Conservation (phyloP, 2,329 filamentous ascomycete species). For the Macroventuria anomochaeta region DNA sequence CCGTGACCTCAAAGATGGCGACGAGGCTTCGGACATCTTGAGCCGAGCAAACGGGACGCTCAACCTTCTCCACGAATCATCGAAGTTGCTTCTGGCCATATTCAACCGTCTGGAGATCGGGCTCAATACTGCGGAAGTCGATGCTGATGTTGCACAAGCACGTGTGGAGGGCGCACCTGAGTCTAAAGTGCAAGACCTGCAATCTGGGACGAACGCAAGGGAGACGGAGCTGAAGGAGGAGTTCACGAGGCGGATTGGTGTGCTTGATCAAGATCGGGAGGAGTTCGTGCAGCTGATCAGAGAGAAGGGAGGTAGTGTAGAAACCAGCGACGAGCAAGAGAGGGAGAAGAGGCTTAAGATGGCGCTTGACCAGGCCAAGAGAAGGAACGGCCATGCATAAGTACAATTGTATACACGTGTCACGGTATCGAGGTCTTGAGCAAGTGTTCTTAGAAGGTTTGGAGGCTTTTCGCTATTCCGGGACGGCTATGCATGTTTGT, state of each 20-base stretch:
- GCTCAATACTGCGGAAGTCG: conserved; percentile 60
- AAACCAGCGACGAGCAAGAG: conserved; percentile 44
- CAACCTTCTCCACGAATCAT: conserved; percentile 47
- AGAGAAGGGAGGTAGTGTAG: conserved; percentile 19
- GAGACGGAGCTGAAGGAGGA: conserved; percentile 44
- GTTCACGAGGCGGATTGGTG: conserved; percentile 49
- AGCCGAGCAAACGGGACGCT: conserved; percentile 39
- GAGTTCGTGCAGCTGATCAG: conserved; percentile 38
- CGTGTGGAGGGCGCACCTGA: conserved; percentile 53
- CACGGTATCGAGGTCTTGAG: background rate
- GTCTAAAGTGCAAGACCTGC: conserved; percentile 50
- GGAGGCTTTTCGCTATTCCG: too few species aligned
- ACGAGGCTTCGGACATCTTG: conserved; percentile 26
- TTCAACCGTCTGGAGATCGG: conserved; percentile 58
- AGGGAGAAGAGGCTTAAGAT: conserved; percentile 57
- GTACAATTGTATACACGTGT: background rate
- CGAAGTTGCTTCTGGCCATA: conserved; percentile 48
- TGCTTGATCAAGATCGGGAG: conserved; percentile 44
- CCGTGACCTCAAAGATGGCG: conserved; percentile 46
- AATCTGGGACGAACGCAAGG: conserved; percentile 39
- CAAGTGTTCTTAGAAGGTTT: too few species aligned
- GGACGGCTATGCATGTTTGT: too few species aligned
- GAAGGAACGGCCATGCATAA: conserved; percentile 54
- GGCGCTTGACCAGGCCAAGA: conserved; percentile 62
- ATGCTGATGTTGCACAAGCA: conserved; percentile 61